phyloP scores from a whole-genome alignment of 2,329 filamentous ascomycete genomes.

The Exophiala viscosa region DNA sequence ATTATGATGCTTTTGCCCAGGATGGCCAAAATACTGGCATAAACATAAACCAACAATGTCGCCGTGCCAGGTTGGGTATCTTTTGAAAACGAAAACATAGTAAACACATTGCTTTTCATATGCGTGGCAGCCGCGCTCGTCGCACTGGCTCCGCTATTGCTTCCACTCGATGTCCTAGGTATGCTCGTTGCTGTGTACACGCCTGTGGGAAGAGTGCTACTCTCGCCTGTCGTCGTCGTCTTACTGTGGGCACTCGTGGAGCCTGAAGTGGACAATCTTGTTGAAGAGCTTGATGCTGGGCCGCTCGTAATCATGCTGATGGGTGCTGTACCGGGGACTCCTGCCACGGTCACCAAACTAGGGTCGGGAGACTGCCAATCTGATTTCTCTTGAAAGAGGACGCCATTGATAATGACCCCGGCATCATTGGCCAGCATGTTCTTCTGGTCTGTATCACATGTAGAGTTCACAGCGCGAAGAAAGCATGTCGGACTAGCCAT shows the following conservation, averaged over 20 bases:
- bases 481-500: constrained; percentile 57
- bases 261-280: background rate
- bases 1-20: no score
- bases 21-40: background rate
- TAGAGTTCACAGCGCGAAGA: constrained; percentile 49
- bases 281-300: constrained; percentile 1
- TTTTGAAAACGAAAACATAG: constrained; percentile 4
- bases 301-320: constrained; percentile 23
- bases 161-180: constrained; percentile 16
- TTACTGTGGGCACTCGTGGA: background rate
- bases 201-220: constrained; percentile 28
- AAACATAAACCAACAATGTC: constrained; percentile 10
- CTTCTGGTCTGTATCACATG: constrained; percentile 53
- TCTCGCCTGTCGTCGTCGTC: background rate
- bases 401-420: constrained; percentile 59
- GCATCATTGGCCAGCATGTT: constrained; percentile 46
- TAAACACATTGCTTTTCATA: constrained; percentile 5
- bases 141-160: background rate
- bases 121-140: constrained; percentile 13
- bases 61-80: constrained; percentile 9
- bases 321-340: constrained; percentile 30
- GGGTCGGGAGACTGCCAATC: constrained; percentile 37
- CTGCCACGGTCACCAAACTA: constrained; percentile 26
- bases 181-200: constrained; percentile 34
- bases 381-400: constrained; percentile 46